Percentiles rank a stretch among this genome's conserved stretches.
Evolutionary conservation across 352 stramenopile genomes (phyloP).

Genomic region (Phytopythium chamaehyphon): DNA sequence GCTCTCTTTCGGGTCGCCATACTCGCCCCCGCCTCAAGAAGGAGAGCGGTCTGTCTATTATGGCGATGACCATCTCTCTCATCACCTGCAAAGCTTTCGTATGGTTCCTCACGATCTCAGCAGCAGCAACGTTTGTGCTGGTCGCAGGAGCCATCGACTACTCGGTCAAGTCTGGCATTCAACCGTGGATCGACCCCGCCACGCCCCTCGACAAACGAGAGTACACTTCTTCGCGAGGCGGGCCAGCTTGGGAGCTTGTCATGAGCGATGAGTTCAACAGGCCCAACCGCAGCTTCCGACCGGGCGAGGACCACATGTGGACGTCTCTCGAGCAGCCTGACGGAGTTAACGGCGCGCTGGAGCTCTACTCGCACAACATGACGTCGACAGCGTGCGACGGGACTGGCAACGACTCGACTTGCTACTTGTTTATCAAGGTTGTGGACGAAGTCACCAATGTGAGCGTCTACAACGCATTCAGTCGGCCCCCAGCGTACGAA

Average conservation of each 20-base stretch:
- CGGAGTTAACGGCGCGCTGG: constrained; percentile 83
- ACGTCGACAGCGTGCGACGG: constrained; percentile 41
- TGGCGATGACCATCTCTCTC: background rate
- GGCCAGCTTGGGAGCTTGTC: constrained; percentile 53
- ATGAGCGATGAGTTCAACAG: constrained; percentile 96
- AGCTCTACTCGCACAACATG: constrained; percentile 89
- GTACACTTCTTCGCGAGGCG: constrained; percentile 44
- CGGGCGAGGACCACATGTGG: constrained; percentile 92
- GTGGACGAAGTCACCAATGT: constrained; percentile 32
- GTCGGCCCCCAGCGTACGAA: constrained; percentile 39
- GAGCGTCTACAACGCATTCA: constrained; percentile 56
- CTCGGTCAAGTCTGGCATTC: constrained; percentile 30
- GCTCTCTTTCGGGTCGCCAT: too few relatives aligned
- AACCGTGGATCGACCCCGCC: constrained; percentile 52
- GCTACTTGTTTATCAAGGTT: constrained; percentile 43
- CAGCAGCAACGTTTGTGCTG: background rate
- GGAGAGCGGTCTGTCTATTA: too few relatives aligned
- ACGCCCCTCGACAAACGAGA: constrained; percentile 31
- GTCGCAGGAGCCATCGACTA: constrained; percentile 14
- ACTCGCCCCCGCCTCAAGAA: too few relatives aligned
- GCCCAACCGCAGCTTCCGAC: constrained; percentile 80
- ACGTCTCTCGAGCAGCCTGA: constrained; percentile 94
- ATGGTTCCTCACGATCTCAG: background rate
- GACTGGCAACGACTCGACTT: constrained; percentile 26
- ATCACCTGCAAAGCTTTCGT: background rate